These are phyloP conservation scores for Colletotrichum cereale DNA, from an alignment of 2,329 filamentous ascomycete genomes.

Conservation along the genomic window DNA sequence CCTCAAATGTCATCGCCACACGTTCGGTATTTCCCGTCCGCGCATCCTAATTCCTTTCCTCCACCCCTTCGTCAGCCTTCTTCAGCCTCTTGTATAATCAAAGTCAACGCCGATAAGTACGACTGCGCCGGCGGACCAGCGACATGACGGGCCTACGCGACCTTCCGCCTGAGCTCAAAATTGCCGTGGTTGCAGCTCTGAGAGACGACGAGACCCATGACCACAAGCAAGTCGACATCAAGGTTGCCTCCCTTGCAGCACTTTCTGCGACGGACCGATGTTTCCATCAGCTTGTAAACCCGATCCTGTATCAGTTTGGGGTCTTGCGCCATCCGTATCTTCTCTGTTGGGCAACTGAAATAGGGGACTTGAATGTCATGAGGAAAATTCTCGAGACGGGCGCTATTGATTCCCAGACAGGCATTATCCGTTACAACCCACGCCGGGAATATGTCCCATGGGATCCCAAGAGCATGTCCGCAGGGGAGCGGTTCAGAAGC, in stretches of 20 bases:
- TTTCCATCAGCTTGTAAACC: not conserved
- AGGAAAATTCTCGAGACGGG: not conserved
- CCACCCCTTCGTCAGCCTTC: not conserved
- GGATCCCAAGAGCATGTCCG: not conserved
- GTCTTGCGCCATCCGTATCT: slow-evolving; percentile 7
- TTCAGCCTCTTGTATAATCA: too few species aligned
- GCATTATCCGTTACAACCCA: not conserved
- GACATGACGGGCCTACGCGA: slow-evolving; percentile 1
- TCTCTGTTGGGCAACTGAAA: slow-evolving; percentile 16
- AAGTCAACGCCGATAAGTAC: not conserved
- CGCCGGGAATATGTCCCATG: not conserved
- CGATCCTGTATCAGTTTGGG: not conserved
- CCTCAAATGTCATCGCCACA: not conserved
- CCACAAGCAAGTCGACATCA: not conserved
- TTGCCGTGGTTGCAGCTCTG: not conserved
- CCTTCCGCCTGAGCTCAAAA: slow-evolving; percentile 13
- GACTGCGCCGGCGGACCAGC: not conserved
- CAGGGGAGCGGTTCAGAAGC: not conserved
- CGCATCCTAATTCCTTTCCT: not conserved
- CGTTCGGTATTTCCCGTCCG: not conserved
- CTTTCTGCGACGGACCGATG: not conserved
- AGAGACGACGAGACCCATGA: too few species aligned
- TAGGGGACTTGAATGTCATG: not conserved
- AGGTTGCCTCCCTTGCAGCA: slow-evolving; percentile 1
- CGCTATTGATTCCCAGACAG: not conserved